Evolutionary conservation across 352 stramenopile genomes (phyloP), one percentile per base, ranked within the genome.

Genomic region (Phytophthora citrophthora): DNA sequence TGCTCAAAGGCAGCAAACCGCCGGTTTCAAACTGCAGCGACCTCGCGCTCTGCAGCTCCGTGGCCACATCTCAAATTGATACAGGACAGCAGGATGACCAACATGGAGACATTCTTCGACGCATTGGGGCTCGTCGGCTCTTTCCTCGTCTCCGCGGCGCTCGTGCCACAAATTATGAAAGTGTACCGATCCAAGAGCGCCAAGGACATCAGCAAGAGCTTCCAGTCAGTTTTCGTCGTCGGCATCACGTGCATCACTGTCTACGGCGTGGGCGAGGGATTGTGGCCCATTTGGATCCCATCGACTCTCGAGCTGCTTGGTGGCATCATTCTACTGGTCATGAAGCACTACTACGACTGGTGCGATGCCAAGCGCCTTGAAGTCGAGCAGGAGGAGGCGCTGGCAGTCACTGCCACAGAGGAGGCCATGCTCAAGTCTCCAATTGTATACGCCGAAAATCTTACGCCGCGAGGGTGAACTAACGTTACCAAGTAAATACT

Each of bases 201-300:
- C n/a, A 66, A 72, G 36, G 72, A 87, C 58, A 78, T 87, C 47
- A 87, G 74, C 64, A 73, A 70, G 49, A 66, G 57, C n/a, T 89
- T 89, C 39, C 64, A 82, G 49, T 56, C 67, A 6, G 68, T 85
- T 38, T 86, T 85, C 64, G 63, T 80, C 15, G 18, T 77, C 12
- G 72, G 79, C 4, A 67, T 86, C 56, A 36, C 62, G 29, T 64
- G 76, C 31, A 79, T 85, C 16, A 76, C 72, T 15, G 47, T 76
- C n/a, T 86, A 89, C 45, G 72, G 76, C 24, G 55, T 83, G 53
- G 76, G 69, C 54, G 64, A 85, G 34, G 70, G 55, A 0, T 67
- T 85, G 11, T 86, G 79, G 76, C 79, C 79, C n/a, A 84, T 88
- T 24, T 88, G 74, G 61, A 84, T 88, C 44, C 76, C 79, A 20